These are phyloP conservation scores for Nigrospora oryzae DNA, from an alignment of 2,329 filamentous ascomycete genomes.

Conservation along the genomic window DNA sequence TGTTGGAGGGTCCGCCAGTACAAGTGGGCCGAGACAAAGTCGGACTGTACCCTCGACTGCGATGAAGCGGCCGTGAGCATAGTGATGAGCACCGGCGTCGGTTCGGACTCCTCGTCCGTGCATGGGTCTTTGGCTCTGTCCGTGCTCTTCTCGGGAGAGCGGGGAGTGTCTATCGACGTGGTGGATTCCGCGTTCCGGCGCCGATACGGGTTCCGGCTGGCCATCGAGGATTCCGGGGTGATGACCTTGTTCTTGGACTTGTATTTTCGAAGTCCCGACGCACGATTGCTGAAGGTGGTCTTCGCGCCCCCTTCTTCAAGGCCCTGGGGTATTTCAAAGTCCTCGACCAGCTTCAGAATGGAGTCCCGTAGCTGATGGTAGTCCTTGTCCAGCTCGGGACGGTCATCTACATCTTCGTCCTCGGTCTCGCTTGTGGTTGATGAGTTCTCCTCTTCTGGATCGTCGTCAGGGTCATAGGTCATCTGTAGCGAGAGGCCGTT, in stretches of 20 bases:
- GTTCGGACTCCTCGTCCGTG: conserved; percentile 30
- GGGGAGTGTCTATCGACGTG: conserved; percentile 14
- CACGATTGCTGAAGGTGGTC: conserved; percentile 64
- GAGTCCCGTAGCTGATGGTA: conserved; percentile 76
- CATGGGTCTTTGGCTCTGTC: conserved; percentile 10
- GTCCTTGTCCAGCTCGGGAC: conserved; percentile 63
- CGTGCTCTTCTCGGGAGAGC: conserved; percentile 16
- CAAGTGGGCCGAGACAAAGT: conserved; percentile 75
- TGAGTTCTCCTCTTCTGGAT: conserved; percentile 53
- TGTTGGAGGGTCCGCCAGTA: conserved; percentile 80
- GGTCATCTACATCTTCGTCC: conserved; percentile 52
- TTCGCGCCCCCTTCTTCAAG: conserved; percentile 50
- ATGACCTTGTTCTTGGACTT: conserved; percentile 51
- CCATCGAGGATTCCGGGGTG: conserved; percentile 39
- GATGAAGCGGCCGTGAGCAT: conserved; percentile 72
- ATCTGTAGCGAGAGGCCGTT: conserved; percentile 61
- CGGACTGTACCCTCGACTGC: conserved; percentile 68
- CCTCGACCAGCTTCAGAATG: conserved; percentile 71
- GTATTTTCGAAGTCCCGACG: conserved; percentile 51
- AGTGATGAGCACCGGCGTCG: conserved; percentile 47
- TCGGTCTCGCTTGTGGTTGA: conserved; percentile 53
- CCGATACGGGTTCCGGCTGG: conserved; percentile 52
- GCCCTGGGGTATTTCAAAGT: conserved; percentile 70
- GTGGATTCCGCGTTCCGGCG: conserved; percentile 19
- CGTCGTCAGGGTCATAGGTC: conserved; percentile 62